Percentiles rank a stretch among this genome's conserved stretches.
Conservation (phyloP, 306 rosid genomes). For the Trifolium pratense region DNA sequence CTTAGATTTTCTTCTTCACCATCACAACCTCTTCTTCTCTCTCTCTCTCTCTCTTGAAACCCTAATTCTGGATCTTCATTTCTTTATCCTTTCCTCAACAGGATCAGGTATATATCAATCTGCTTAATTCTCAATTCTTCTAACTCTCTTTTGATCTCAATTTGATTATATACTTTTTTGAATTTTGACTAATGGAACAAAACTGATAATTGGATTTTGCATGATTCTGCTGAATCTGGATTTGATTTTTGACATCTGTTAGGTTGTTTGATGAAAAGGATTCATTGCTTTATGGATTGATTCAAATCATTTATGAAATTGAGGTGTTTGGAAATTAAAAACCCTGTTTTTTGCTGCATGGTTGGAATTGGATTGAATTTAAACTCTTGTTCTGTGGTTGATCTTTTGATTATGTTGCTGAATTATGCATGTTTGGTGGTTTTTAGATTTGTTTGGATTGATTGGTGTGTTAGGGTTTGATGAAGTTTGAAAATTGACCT, state of each 20-base stretch:
- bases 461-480: constrained; percentile 34
- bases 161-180: not conserved
- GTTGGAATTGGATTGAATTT: constrained; percentile 27
- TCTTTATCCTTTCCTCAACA: constrained; percentile 33
- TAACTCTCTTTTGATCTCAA: constrained; percentile 11
- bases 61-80: constrained; percentile 65
- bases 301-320: constrained; percentile 34
- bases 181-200: constrained; percentile 39
- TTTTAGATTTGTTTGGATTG: constrained; percentile 34
- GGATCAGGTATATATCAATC: constrained; percentile 67
- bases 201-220: constrained; percentile 43
- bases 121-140: constrained; percentile 29
- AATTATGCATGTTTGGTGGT: constrained; percentile 44
- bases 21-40: constrained; percentile 27
- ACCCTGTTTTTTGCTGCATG: constrained; percentile 42
- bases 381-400: constrained; percentile 35
- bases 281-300: constrained; percentile 44
- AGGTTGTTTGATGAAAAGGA: constrained; percentile 9
- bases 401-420: constrained; percentile 46
- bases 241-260: constrained; percentile 35
- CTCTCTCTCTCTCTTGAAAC: constrained; percentile 53
- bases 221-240: constrained; percentile 48
- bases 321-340: constrained; percentile 1
- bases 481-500: constrained; percentile 41
- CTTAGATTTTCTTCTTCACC: constrained; percentile 54